Percentiles rank a stretch among this genome's conserved stretches.
Conservation (phyloP, 1,139 yeast species). For the Groenewaldozyma auringiensis region DNA sequence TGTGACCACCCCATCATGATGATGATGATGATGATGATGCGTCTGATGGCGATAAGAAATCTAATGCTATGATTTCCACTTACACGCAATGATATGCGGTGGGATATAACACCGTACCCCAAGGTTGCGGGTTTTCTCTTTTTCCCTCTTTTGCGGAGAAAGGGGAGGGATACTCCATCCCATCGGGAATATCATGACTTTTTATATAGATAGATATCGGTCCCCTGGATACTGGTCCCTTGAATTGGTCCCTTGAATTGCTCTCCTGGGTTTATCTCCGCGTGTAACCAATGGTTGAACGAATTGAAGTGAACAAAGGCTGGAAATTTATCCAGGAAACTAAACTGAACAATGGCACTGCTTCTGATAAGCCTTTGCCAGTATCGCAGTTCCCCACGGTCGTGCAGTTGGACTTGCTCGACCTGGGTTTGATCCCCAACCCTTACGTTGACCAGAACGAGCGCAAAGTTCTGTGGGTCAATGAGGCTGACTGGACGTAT, state of each 20-base stretch:
- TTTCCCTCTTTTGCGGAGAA: neutral
- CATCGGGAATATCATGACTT: neutral
- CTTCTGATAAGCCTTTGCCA: constrained; percentile 12
- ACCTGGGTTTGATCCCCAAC: constrained; percentile 33
- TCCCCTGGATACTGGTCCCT: no score
- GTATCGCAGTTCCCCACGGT: constrained; percentile 23
- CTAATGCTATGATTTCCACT: no score
- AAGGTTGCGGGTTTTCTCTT: neutral
- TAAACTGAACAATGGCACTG: constrained; percentile 3
- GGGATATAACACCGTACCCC: neutral
- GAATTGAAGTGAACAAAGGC: neutral
- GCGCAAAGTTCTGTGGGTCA: constrained; percentile 38
- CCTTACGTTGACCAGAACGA: constrained; percentile 37
- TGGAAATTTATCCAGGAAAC: constrained; percentile 11
- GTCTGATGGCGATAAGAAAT: no score
- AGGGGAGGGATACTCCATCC: neutral
- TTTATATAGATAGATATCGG: neutral
- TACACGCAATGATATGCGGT: neutral
- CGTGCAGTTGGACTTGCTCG: constrained; percentile 34
- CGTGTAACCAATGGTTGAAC: neutral
- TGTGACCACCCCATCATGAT: no score
- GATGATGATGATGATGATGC: no score
- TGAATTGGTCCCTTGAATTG: no score
- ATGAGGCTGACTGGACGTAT: constrained; percentile 40
- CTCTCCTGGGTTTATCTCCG: no score